Evolutionary conservation across 257 asterid genomes (phyloP).

Genomic region (Coffea eugenioides): DNA sequence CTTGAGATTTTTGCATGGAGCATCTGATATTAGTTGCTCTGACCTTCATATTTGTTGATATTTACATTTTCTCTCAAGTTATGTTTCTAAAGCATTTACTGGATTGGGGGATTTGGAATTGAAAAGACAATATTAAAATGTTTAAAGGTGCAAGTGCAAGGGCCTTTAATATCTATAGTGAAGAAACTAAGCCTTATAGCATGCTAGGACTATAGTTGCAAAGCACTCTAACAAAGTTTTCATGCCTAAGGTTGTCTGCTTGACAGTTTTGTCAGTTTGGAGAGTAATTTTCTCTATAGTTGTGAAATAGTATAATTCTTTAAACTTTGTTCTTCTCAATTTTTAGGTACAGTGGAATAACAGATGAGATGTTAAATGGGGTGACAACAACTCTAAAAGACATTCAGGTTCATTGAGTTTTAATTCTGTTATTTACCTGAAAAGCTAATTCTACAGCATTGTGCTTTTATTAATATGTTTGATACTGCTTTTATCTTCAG

Average conservation of each 20-base stretch:
- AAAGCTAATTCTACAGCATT: not conserved
- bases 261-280: not conserved
- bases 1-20: not conserved
- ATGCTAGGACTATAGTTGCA: not conserved
- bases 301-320: constrained; percentile 4
- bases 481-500: constrained; percentile 45
- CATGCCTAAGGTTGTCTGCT: too few relatives aligned
- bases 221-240: not conserved
- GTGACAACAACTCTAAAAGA: constrained; percentile 84
- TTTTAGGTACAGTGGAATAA: constrained; percentile 96
- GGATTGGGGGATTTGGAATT: not conserved
- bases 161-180: not conserved
- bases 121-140: not conserved
- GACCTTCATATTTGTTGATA: not conserved
- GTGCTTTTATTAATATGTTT: constrained; percentile 3
- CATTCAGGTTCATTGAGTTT: constrained; percentile 62
- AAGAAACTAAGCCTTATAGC: not conserved
- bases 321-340: constrained; percentile 19
- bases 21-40: not conserved
- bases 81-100: not conserved
- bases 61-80: not conserved
- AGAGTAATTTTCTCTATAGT: not conserved
- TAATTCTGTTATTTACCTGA: constrained; percentile 13
- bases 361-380: constrained; percentile 64
- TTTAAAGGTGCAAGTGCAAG: not conserved